Conservation (phyloP, 2,329 filamentous ascomycete species). For the Anisogramma anomala region DNA sequence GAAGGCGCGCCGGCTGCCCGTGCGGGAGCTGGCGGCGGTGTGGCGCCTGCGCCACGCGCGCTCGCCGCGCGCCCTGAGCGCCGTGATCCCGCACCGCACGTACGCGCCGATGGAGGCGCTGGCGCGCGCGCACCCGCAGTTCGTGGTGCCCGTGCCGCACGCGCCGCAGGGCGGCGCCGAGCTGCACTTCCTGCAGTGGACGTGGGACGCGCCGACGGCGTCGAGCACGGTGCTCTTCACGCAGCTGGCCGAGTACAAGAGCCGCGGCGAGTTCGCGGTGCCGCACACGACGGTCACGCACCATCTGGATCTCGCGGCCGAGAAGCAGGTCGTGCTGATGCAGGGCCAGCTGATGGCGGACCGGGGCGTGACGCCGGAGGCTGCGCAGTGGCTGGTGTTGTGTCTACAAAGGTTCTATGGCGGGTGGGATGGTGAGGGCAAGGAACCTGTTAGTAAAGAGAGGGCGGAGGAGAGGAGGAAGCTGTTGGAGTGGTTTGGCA, state of each 20-base stretch:
- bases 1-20: slow-evolving; percentile 61
- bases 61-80: slow-evolving; percentile 67
- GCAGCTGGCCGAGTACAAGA: slow-evolving; percentile 84
- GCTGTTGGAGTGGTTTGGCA: slow-evolving; percentile 71
- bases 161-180: slow-evolving; percentile 61
- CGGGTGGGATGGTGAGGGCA: slow-evolving; percentile 41
- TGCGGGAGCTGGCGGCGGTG: slow-evolving; percentile 72
- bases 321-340: slow-evolving; percentile 73
- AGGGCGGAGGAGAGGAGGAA: slow-evolving; percentile 52
- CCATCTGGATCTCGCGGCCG: slow-evolving; percentile 65
- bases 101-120: slow-evolving; percentile 61
- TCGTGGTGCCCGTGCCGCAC: slow-evolving; percentile 78
- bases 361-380: slow-evolving; percentile 62
- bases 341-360: slow-evolving; percentile 70
- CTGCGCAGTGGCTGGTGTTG: slow-evolving; percentile 85
- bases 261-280: slow-evolving; percentile 75
- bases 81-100: slow-evolving; percentile 61
- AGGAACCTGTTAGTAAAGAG: slow-evolving; percentile 33
- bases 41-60: slow-evolving; percentile 82
- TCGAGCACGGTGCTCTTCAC: slow-evolving; percentile 82
- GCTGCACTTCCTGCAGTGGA: slow-evolving; percentile 95
- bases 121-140: slow-evolving; percentile 69
- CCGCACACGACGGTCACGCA: slow-evolving; percentile 93
- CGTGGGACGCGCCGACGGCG: slow-evolving; percentile 57
- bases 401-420: slow-evolving; percentile 92